Percentiles rank a stretch among this genome's conserved stretches.
phyloP scores from a whole-genome alignment of 495 filamentous ascomycete genomes.

The Aspergillus homomorphus region DNA sequence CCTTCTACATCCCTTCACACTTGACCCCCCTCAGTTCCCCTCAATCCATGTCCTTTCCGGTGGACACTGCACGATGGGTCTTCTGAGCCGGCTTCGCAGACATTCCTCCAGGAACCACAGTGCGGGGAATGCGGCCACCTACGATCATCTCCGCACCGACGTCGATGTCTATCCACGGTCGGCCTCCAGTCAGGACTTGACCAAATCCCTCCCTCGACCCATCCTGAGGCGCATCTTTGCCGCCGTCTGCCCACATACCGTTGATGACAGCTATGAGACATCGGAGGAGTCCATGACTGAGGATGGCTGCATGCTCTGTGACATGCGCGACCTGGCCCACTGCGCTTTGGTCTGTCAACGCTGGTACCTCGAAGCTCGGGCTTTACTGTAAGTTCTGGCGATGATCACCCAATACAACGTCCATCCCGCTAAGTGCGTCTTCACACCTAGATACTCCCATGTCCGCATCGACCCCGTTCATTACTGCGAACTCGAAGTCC shows the following conservation, averaged over 20 bases:
- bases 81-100: constrained; percentile 35
- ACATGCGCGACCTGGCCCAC: constrained; percentile 84
- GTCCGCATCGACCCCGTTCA: constrained; percentile 93
- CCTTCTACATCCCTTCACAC: not conserved
- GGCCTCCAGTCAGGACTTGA: constrained; percentile 39
- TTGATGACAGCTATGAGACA: constrained; percentile 71
- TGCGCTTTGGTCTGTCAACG: constrained; percentile 68
- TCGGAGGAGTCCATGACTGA: constrained; percentile 79
- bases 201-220: constrained; percentile 53
- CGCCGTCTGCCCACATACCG: constrained; percentile 78
- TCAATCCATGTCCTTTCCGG: constrained; percentile 4
- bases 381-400: constrained; percentile 51
- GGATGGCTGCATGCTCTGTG: constrained; percentile 92
- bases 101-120: constrained; percentile 31
- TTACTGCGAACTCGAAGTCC: constrained; percentile 84
- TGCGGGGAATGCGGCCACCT: constrained; percentile 27
- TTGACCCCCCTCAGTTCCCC: not conserved
- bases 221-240: constrained; percentile 73
- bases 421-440: not conserved
- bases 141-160: constrained; percentile 23
- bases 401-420: not conserved
- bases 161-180: constrained; percentile 16
- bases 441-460: constrained; percentile 66
- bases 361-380: constrained; percentile 60
- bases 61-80: constrained; percentile 30